Percentiles rank a stretch among this genome's conserved stretches.
Conservation (phyloP, 2,329 filamentous ascomycete genomes). For the Tetracladium maxilliforme region DNA sequence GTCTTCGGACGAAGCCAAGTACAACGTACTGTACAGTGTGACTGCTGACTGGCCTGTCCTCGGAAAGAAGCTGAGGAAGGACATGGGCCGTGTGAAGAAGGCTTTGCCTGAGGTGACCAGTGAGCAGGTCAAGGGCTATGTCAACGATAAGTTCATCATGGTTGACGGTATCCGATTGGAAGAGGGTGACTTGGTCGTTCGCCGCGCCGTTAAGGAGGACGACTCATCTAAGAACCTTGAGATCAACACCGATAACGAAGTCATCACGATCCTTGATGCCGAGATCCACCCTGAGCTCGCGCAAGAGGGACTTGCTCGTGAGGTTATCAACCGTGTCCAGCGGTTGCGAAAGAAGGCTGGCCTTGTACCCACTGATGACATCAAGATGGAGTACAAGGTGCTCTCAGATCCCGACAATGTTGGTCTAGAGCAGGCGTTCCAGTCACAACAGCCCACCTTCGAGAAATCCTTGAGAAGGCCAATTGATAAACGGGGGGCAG, state of each 20-base stretch:
- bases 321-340: conserved; percentile 89
- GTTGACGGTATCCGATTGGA: conserved; percentile 79
- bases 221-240: conserved; percentile 61
- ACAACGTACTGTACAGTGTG: conserved; percentile 84
- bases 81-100: conserved; percentile 82
- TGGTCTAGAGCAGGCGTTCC: conserved; percentile 56
- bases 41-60: conserved; percentile 86
- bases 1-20: conserved; percentile 75
- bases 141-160: conserved; percentile 56
- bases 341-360: conserved; percentile 87
- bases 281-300: conserved; percentile 73
- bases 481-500: conserved; percentile 41
- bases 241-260: conserved; percentile 77
- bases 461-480: conserved; percentile 67
- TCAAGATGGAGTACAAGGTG: conserved; percentile 86
- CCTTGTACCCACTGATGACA: conserved; percentile 79
- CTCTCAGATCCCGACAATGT: conserved; percentile 65
- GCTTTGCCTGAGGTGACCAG: conserved; percentile 67
- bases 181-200: conserved; percentile 71
- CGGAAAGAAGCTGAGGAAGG: conserved; percentile 95
- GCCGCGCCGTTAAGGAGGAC: conserved; percentile 62
- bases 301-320: conserved; percentile 76
- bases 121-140: conserved; percentile 67
- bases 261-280: conserved; percentile 80
- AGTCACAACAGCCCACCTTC: conserved; percentile 51